Conservation (phyloP, 2,329 filamentous ascomycete genomes). For the Paraphaeosphaeria sporulosa region DNA sequence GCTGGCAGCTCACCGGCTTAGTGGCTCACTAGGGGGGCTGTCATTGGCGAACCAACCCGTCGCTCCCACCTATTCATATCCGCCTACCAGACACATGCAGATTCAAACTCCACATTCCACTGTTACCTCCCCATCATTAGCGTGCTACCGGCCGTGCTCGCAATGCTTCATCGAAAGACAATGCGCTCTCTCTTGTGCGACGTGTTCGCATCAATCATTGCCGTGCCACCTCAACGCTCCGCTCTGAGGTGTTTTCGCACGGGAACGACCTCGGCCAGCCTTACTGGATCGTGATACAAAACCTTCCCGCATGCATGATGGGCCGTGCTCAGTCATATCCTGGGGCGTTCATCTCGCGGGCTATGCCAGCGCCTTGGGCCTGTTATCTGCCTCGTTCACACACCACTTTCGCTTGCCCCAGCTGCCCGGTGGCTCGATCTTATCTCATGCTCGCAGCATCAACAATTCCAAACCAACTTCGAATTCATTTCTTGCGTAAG, state of each 20-base stretch:
- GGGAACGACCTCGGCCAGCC: background rate
- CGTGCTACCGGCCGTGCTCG: background rate
- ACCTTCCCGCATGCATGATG: background rate
- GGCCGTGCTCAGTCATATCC: slow-evolving; percentile 2
- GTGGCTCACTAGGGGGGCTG: background rate
- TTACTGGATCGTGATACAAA: background rate
- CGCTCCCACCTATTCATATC: slow-evolving; percentile 6
- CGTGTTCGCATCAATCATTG: background rate
- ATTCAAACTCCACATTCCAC: background rate
- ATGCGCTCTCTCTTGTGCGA: slow-evolving; percentile 2
- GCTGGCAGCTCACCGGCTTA: background rate
- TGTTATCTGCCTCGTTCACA: background rate
- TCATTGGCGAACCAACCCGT: slow-evolving; percentile 1
- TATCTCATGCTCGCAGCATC: background rate
- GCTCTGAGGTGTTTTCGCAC: background rate
- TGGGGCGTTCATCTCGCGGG: slow-evolving; percentile 7
- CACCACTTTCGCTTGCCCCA: background rate
- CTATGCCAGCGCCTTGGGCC: slow-evolving; percentile 4
- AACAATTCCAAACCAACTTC: background rate
- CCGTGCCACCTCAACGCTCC: background rate
- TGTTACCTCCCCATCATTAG: background rate
- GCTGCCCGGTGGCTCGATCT: slow-evolving; percentile 6
- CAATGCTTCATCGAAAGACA: background rate
- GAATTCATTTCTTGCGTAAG: background rate
- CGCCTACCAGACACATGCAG: background rate